phyloP scores from a whole-genome alignment of 768 basidiomycete genomes.

The Kwoniella mangroviensis region DNA sequence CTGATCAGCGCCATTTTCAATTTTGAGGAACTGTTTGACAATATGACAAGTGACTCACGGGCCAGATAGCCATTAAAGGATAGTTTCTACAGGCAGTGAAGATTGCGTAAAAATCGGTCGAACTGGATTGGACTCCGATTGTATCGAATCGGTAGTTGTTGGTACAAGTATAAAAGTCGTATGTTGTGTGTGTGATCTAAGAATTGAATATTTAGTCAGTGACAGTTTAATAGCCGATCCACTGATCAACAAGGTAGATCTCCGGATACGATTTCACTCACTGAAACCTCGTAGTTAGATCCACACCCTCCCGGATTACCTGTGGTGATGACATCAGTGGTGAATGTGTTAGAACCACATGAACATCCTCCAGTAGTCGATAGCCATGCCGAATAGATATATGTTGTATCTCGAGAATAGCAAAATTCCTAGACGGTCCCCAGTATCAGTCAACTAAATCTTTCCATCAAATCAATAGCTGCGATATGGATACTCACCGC shows the following conservation, averaged over 20 bases:
- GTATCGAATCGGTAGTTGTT: background rate
- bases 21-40: background rate
- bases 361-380: constrained; percentile 2
- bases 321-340: background rate
- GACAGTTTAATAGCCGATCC: background rate
- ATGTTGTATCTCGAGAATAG: background rate
- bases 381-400: constrained; percentile 4
- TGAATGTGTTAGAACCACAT: constrained; percentile 5
- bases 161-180: background rate
- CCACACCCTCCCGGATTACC: constrained; percentile 4
- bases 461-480: background rate
- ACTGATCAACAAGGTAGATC: too few relatives aligned
- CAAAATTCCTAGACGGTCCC: background rate
- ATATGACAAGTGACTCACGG: background rate
- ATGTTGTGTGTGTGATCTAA: constrained; percentile 4
- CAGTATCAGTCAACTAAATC: background rate
- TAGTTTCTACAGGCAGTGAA: background rate
- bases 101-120: background rate
- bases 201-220: background rate
- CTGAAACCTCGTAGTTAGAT: constrained; percentile 4
- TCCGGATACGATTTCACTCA: background rate
- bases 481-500: constrained; percentile 3
- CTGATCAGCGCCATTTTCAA: background rate
- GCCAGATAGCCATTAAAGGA: background rate
- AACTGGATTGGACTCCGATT: background rate